These are phyloP conservation scores for Diospyros lotus DNA, from an alignment of 148 eudicot species.

Conservation along the genomic window DNA sequence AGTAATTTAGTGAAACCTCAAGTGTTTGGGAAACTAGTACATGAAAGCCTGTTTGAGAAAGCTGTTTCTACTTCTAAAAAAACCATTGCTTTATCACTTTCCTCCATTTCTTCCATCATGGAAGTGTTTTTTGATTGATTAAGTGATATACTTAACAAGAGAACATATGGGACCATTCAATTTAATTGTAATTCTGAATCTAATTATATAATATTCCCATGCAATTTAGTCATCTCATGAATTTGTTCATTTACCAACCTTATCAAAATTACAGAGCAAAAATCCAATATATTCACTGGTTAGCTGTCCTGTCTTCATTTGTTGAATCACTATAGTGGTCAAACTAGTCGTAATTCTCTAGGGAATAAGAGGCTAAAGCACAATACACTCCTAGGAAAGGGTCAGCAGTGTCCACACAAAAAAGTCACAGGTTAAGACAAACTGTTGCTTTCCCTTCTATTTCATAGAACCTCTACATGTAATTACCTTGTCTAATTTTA, in stretches of 20 bases:
- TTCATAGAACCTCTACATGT: background rate
- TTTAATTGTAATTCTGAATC: no score
- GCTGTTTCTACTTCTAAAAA: no score
- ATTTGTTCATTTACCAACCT: background rate
- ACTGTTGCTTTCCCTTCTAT: background rate
- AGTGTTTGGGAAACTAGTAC: no score
- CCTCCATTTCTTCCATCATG: no score
- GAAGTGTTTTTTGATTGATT: no score
- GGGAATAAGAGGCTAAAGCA: background rate
- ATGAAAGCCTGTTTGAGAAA: no score
- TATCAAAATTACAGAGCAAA: background rate
- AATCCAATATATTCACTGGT: background rate
- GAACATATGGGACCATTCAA: no score
- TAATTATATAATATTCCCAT: background rate
- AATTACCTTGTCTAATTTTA: background rate
- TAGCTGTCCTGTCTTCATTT: background rate
- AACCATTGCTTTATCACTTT: no score
- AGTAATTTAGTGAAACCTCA: no score
- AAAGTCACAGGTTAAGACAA: conserved; percentile 11
- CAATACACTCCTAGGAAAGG: background rate
- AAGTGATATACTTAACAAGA: no score
- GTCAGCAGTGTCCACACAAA: background rate
- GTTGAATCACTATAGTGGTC: background rate
- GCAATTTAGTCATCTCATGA: no score
- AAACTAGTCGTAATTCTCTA: background rate